These are phyloP conservation scores for Leucaena leucocephala DNA, from an alignment of 306 rosid species.

Conservation along the genomic window DNA sequence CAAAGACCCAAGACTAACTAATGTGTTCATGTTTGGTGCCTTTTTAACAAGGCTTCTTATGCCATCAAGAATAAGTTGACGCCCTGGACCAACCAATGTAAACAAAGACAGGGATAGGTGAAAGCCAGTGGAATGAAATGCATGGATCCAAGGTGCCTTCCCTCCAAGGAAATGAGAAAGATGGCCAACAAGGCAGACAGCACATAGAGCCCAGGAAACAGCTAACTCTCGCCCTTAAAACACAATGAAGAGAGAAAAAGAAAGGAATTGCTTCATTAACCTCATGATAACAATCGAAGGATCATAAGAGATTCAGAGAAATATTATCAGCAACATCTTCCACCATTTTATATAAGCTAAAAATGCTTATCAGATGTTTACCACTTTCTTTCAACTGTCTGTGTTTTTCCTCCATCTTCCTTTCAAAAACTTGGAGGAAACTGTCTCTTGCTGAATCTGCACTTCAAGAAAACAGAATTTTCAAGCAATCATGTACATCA, in stretches of 20 bases:
- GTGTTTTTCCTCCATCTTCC: slow-evolving; percentile 89
- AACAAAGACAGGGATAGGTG: slow-evolving; percentile 83
- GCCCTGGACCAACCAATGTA: slow-evolving; percentile 96
- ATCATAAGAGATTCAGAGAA: slow-evolving; percentile 33
- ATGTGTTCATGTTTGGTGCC: slow-evolving; percentile 93
- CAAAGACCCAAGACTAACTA: slow-evolving; percentile 97
- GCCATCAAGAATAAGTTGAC: slow-evolving; percentile 88
- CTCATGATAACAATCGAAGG: slow-evolving; percentile 25
- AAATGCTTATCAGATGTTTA: slow-evolving; percentile 41
- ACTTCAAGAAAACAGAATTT: slow-evolving; percentile 45
- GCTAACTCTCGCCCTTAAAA: slow-evolving; percentile 82
- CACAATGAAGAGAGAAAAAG: slow-evolving; percentile 25
- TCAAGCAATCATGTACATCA: slow-evolving; percentile 43
- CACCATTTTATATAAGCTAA: slow-evolving; percentile 30
- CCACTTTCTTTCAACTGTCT: slow-evolving; percentile 83
- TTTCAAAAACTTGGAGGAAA: slow-evolving; percentile 78
- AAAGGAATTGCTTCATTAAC: slow-evolving; percentile 35
- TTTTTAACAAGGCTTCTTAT: slow-evolving; percentile 77
- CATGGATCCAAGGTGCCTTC: slow-evolving; percentile 83
- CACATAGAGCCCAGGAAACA: slow-evolving; percentile 95
- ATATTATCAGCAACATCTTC: slow-evolving; percentile 34
- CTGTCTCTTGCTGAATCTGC: slow-evolving; percentile 79
- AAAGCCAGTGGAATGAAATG: slow-evolving; percentile 80
- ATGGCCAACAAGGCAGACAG: slow-evolving; percentile 93
- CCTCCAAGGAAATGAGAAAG: slow-evolving; percentile 87